Percentiles rank a stretch among this genome's conserved stretches.
Evolutionary conservation across 2,329 filamentous ascomycete genomes (phyloP).

Genomic region (Coniochaeta sp.): DNA sequence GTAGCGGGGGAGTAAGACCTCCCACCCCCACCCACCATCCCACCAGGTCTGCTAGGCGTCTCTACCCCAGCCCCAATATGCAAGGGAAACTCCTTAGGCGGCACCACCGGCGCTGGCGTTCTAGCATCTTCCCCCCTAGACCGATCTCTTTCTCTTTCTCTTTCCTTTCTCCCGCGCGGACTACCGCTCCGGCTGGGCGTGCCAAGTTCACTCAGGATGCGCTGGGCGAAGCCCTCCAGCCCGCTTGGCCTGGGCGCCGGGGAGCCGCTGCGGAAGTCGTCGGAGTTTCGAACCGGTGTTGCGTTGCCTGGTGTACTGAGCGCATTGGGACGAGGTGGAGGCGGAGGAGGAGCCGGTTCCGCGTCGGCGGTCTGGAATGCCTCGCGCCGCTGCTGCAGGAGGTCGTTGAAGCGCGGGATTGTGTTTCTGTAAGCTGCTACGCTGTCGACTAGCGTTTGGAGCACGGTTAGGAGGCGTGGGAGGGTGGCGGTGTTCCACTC

Average conservation of each 20-base stretch:
- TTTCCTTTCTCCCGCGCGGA: constrained; percentile 43
- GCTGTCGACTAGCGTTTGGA: constrained; percentile 57
- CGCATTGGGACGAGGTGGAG: constrained; percentile 8
- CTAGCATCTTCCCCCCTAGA: neutral
- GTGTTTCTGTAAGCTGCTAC: constrained; percentile 54
- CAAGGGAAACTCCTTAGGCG: constrained; percentile 36
- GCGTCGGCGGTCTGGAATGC: constrained; percentile 56
- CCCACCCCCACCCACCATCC: neutral
- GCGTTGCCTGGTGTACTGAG: neutral
- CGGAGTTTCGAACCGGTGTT: constrained; percentile 21
- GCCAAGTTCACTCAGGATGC: constrained; percentile 52
- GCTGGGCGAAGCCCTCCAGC: constrained; percentile 57
- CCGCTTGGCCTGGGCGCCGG: constrained; percentile 45
- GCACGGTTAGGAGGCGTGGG: constrained; percentile 46
- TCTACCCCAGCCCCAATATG: no score
- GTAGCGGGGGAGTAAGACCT: constrained; percentile 36
- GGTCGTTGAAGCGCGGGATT: constrained; percentile 65
- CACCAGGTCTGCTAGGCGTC: no score
- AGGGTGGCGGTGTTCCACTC: constrained; percentile 43
- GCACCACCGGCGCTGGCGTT: constrained; percentile 11
- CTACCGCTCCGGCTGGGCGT: constrained; percentile 42
- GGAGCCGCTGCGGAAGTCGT: constrained; percentile 35
- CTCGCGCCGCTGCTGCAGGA: constrained; percentile 58
- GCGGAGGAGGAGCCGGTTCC: constrained; percentile 25
- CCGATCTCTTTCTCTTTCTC: no score